Percentiles rank a stretch among this genome's conserved stretches.
Conservation (phyloP, 176 grass and related monocot genomes). For the Leersia perrieri region DNA sequence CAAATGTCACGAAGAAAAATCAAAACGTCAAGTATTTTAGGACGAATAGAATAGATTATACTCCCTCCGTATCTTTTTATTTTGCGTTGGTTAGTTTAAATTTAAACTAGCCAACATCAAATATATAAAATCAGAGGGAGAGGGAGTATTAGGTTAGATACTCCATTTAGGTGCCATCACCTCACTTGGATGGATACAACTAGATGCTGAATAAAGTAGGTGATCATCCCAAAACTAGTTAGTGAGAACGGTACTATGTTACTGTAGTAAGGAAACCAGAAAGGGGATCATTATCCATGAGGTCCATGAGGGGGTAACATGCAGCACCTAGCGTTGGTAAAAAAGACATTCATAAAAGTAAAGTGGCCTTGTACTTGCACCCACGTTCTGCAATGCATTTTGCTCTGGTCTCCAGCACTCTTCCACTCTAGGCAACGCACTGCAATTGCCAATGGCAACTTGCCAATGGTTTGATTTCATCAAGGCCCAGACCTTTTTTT, state of each 20-base stretch:
- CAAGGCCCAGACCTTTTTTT: neutral
- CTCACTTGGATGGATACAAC: no score
- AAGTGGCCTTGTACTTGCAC: neutral
- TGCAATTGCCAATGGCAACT: neutral
- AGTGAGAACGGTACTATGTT: neutral
- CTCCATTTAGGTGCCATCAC: neutral
- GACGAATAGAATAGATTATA: neutral
- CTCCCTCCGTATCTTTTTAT: no score
- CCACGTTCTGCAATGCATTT: constrained; percentile 33
- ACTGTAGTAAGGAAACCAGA: neutral
- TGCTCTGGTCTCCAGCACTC: neutral
- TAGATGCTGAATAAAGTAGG: neutral
- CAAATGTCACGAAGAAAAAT: no score
- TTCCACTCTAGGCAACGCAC: neutral
- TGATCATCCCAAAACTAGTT: neutral
- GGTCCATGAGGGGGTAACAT: constrained; percentile 28
- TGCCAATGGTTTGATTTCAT: no score
- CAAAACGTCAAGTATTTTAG: no score
- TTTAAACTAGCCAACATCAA: no score
- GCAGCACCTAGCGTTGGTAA: neutral
- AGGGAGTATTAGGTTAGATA: no score
- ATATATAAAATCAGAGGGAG: no score
- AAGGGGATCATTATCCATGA: neutral
- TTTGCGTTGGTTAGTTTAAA: no score
- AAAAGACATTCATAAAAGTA: neutral